Evolutionary conservation across 306 rosid genomes (phyloP).

Genomic region (Dryas octopetala): DNA sequence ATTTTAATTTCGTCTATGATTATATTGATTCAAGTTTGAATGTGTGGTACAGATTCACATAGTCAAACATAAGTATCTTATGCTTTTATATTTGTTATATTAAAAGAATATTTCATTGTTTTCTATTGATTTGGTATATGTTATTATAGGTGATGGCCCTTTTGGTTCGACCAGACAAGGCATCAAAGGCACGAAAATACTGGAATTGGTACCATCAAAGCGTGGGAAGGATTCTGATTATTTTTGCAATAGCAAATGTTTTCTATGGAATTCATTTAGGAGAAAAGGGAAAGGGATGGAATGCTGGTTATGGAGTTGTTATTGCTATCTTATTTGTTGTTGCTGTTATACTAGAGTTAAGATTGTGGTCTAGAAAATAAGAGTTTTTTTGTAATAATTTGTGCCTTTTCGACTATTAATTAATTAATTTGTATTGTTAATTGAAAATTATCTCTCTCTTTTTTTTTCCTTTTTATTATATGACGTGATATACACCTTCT

Average conservation of each 20-base stretch:
- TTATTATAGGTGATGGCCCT: conserved; percentile 56
- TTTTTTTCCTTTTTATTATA: background rate
- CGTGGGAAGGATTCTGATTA: conserved; percentile 55
- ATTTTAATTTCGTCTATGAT: too few species aligned
- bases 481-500: background rate
- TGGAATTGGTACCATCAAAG: conserved; percentile 76
- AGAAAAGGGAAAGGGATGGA: conserved; percentile 52
- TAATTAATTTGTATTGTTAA: background rate
- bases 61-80: too few species aligned
- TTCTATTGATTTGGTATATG: background rate
- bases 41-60: too few species aligned
- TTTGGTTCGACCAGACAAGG: conserved; percentile 56
- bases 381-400: background rate
- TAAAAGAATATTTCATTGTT: background rate
- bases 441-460: background rate
- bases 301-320: conserved; percentile 54
- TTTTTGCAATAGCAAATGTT: conserved; percentile 59
- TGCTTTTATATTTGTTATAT: too few species aligned
- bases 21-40: too few species aligned
- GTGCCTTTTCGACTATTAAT: background rate
- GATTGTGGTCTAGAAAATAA: conserved; percentile 37
- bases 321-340: conserved; percentile 44
- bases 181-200: conserved; percentile 54
- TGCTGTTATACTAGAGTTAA: conserved; percentile 50
- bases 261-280: conserved; percentile 75